Base-by-base conservation (phyloP, 257 asterid genomes). In the Solanum chmielewskii region DNA sequence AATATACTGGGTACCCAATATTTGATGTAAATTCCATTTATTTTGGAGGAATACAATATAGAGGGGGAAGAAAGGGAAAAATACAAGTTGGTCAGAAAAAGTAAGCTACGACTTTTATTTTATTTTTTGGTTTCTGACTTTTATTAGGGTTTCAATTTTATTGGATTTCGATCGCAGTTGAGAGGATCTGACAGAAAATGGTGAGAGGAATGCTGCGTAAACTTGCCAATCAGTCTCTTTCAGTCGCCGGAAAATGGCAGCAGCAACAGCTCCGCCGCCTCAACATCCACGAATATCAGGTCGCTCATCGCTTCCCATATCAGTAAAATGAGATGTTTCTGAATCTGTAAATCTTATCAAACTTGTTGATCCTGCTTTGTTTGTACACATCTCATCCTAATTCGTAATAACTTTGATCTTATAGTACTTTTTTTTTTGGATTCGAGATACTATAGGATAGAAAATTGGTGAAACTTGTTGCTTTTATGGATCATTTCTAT, bases 221-320 rank as follows among this genome's bases (percentile, higher is more conserved):
- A 89, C 92, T 97, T 25, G 98, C 98, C 59, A 83, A 87, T 83
- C 95, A 96, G 86, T 93, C 99, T 74, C 95, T 97, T 70, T 93
- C 98, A 86, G 90, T 93, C 73, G 98, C 99, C 91, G 99, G 99
- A 12, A 95, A 94, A 91, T 97, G 99, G 99, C 99, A 97, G 88
- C 98, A 95, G 86, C 99, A 97, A 78, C 99, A 97, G 95, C 97
- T 97, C 90, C 99, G 99, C 89, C 98, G 98, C 89, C 98, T 97
- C 93, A 97, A 97, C 89, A 92, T 96, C 77, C 99, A 97, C 90
- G 99, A 97, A 77, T 97, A 96, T 90, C 99, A 96, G 98, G 99
- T 97, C 73, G 16, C 33, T 9, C 27, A 9, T 29, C 87, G 49
- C 33, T 21, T 52, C 4, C 5, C 12, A 71, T 68, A 47, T 27